Evolutionary conservation across 345 rosid species (phyloP).

Genomic region (Pelargonium nanum): DNA sequence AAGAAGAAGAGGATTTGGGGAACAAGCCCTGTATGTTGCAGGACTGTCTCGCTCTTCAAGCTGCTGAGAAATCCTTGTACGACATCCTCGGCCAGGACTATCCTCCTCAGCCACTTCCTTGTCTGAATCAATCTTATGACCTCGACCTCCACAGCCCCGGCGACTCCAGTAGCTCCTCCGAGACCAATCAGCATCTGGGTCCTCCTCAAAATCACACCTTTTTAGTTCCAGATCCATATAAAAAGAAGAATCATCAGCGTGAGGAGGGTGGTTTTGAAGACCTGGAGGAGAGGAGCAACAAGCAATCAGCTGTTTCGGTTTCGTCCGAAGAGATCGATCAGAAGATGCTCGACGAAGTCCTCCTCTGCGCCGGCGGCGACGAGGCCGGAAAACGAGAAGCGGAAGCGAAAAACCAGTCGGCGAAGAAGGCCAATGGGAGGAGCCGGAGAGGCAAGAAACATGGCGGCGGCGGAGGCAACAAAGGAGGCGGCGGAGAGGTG

Average conservation of each 20-base stretch:
- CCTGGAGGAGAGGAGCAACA: conserved; percentile 35
- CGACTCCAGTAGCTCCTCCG: conserved; percentile 1
- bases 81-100: conserved; percentile 49
- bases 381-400: conserved; percentile 1
- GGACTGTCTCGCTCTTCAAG: conserved; percentile 73
- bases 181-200: background rate
- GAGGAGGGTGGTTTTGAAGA: conserved; percentile 20
- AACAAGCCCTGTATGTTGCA: conserved; percentile 61
- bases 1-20: conserved; percentile 75
- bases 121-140: conserved; percentile 4
- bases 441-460: conserved; percentile 7
- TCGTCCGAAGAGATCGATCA: conserved; percentile 26
- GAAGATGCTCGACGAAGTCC: conserved; percentile 33
- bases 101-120: conserved; percentile 12
- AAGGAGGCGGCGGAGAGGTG: conserved; percentile 18
- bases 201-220: background rate
- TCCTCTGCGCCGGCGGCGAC: conserved; percentile 24
- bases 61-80: conserved; percentile 62
- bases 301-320: conserved; percentile 32
- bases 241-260: conserved; percentile 27
- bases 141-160: conserved; percentile 8
- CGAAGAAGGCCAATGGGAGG: conserved; percentile 8
- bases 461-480: no score
- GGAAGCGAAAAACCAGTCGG: conserved; percentile 3
- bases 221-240: conserved; percentile 9